These are phyloP conservation scores for Aegilops speltoides DNA, from an alignment of 176 grass and related monocot genomes.

Conservation along the genomic window DNA sequence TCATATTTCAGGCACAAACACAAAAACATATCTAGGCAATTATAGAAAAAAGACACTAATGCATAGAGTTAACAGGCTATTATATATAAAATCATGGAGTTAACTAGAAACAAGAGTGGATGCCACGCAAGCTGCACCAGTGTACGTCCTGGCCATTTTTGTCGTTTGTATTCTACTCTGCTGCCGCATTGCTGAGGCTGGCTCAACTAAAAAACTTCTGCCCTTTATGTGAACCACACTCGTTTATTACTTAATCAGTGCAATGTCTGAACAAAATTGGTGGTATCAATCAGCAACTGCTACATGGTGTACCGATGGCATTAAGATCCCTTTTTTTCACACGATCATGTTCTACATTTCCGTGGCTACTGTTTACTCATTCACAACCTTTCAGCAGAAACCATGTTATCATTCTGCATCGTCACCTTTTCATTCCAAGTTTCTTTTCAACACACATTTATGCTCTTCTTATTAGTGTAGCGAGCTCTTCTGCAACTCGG, in stretches of 20 bases:
- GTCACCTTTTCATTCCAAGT: background rate
- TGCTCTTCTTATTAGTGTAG: too few relatives aligned
- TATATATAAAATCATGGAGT: background rate
- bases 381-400: background rate
- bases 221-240: background rate
- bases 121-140: background rate
- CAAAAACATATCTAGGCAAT: background rate
- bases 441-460: too few relatives aligned
- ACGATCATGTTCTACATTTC: background rate
- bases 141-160: background rate
- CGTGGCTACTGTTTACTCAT: background rate
- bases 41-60: background rate
- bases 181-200: background rate
- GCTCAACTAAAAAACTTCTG: background rate
- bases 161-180: background rate
- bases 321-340: background rate
- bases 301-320: background rate
- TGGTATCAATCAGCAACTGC: background rate
- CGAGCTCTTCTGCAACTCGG: background rate
- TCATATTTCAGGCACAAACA: constrained; percentile 13
- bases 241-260: background rate
- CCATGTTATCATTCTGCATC: background rate
- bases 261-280: background rate
- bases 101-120: background rate
- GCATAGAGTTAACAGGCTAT: background rate